Evolutionary conservation across 768 basidiomycete species (phyloP).

Genomic region (Boletus speciosus): DNA sequence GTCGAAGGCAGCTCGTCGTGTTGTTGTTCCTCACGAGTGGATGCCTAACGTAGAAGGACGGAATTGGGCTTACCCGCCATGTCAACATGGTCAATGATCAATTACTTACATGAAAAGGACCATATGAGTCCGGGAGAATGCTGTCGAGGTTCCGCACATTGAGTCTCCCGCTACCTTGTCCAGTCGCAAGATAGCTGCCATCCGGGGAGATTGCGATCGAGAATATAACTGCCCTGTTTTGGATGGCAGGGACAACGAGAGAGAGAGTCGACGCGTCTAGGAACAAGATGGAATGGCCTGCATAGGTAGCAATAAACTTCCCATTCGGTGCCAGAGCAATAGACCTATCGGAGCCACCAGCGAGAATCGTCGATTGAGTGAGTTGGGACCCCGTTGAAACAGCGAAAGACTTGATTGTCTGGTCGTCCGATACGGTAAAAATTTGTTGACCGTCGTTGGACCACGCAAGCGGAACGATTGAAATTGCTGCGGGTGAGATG

Average conservation of each 20-base stretch:
- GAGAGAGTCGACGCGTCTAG: neutral
- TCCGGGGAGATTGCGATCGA: neutral
- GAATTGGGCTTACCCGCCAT: too few relatives aligned
- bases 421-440: neutral
- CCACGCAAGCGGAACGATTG: too few relatives aligned
- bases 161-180: too few relatives aligned
- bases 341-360: neutral
- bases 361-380: neutral
- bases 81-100: too few relatives aligned
- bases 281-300: neutral
- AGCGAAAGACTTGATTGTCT: neutral
- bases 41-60: too few relatives aligned
- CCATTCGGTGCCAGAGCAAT: neutral
- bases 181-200: neutral
- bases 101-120: too few relatives aligned
- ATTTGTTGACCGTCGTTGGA: too few relatives aligned
- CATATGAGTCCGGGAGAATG: too few relatives aligned
- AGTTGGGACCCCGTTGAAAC: accelerated
- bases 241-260: neutral
- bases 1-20: too few relatives aligned
- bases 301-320: neutral
- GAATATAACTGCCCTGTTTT: neutral
- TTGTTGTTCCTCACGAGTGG: too few relatives aligned
- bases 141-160: too few relatives aligned
- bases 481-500: too few relatives aligned